Conservation (phyloP, 225 moss, liverwort and hornwort species). For the Pleurozium schreberi region DNA sequence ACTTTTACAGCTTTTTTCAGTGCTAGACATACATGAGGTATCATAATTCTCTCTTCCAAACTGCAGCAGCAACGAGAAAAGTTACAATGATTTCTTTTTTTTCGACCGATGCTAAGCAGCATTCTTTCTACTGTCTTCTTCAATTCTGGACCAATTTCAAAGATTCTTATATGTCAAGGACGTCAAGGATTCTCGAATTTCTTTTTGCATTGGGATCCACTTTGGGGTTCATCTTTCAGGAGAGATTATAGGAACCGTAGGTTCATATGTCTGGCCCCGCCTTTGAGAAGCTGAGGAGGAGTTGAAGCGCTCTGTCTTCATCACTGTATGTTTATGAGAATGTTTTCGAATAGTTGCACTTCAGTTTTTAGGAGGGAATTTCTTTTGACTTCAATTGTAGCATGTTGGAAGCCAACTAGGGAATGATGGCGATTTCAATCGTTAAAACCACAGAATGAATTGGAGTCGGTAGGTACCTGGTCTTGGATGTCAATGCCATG, state of each 20-base stretch:
- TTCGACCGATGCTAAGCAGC: background rate
- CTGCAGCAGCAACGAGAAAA: background rate
- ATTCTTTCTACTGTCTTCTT: background rate
- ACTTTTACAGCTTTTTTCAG: background rate
- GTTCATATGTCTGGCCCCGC: background rate
- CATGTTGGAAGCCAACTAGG: background rate
- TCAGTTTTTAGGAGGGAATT: background rate
- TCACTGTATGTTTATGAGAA: background rate
- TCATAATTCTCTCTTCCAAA: background rate
- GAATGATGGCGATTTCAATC: background rate
- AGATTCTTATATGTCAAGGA: background rate
- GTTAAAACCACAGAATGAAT: background rate
- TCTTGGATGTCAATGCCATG: slow-evolving; percentile 25
- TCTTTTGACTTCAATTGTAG: background rate
- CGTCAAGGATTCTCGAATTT: background rate
- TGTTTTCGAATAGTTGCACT: background rate
- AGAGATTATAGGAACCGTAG: background rate
- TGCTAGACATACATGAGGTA: background rate
- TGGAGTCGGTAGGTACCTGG: slow-evolving; percentile 15
- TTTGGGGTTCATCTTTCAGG: background rate
- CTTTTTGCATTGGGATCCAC: background rate
- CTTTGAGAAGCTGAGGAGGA: background rate
- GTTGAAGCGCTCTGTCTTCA: background rate
- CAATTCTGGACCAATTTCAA: background rate
- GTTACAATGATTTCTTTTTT: background rate